Evolutionary conservation across 768 basidiomycete genomes (phyloP).

Genomic region (Tylopilus cervinicoccineus): DNA sequence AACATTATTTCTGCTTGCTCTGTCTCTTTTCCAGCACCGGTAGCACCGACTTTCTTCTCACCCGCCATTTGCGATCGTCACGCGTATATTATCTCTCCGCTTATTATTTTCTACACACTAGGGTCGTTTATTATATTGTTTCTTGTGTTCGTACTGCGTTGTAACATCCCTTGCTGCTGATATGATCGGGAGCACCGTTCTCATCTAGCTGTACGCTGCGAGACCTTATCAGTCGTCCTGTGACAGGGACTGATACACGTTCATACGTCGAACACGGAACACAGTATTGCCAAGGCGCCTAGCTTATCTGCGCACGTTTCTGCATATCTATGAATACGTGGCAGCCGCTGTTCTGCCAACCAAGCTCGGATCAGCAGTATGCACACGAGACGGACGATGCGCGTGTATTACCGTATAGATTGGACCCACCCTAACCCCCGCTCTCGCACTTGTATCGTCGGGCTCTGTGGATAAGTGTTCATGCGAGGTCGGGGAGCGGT

Average conservation of each 20-base stretch:
- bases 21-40: not conserved
- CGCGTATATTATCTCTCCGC: slow-evolving; percentile 15
- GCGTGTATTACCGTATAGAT: too few species aligned
- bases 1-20: slow-evolving; percentile 14
- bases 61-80: not conserved
- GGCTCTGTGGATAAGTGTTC: too few species aligned
- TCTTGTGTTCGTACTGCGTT: not conserved
- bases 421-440: too few species aligned
- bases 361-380: too few species aligned
- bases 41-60: not conserved
- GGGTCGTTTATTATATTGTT: slow-evolving; percentile 9
- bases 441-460: too few species aligned
- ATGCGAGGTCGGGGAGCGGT: too few species aligned
- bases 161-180: slow-evolving; percentile 4
- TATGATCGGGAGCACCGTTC: not conserved
- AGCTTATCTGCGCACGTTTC: slow-evolving; percentile 8
- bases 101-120: slow-evolving; percentile 14
- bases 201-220: not conserved
- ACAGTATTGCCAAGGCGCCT: slow-evolving; percentile 13
- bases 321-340: too few species aligned
- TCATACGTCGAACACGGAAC: not conserved
- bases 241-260: not conserved
- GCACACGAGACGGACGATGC: too few species aligned
- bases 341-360: too few species aligned
- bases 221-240: not conserved